phyloP scores from a whole-genome alignment of 2,329 filamentous ascomycete species.

The Calonectria naviculata region DNA sequence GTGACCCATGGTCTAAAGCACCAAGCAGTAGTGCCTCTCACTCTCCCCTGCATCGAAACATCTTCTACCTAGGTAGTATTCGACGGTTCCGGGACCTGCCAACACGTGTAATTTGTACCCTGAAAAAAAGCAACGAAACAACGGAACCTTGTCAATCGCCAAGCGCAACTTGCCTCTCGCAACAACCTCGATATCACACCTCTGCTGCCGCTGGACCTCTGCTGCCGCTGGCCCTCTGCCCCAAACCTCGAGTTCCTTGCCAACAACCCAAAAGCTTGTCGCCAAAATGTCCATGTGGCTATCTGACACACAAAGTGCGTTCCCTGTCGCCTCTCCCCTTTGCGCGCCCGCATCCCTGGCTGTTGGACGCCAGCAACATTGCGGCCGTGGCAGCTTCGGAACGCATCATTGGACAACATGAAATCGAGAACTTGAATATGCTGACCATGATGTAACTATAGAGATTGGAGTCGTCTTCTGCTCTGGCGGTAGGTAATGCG shows the following conservation, averaged over 20 bases:
- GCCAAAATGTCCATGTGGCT: slow-evolving; percentile 85
- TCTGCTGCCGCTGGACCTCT: neutral
- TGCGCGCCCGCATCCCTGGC: slow-evolving; percentile 12
- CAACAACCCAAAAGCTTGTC: neutral
- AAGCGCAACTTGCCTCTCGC: neutral
- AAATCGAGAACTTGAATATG: slow-evolving; percentile 7
- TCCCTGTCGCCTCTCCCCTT: slow-evolving; percentile 34
- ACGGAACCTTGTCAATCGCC: slow-evolving; percentile 7
- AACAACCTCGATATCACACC: neutral
- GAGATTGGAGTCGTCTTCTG: slow-evolving; percentile 98
- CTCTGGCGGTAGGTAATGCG: slow-evolving; percentile 83
- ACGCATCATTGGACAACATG: neutral
- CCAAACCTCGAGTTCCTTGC: neutral
- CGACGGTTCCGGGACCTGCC: neutral
- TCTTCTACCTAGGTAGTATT: too few relatives aligned
- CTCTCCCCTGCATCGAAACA: slow-evolving; percentile 11
- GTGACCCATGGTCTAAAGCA: neutral
- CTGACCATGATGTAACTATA: slow-evolving; percentile 56
- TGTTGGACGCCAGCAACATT: neutral
- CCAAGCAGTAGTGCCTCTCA: neutral
- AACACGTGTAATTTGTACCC: slow-evolving; percentile 17
- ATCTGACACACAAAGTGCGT: slow-evolving; percentile 92
- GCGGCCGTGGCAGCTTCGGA: neutral
- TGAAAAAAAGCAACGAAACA: neutral
- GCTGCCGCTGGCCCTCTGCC: neutral